Evolutionary conservation across 805 yeast species (phyloP).

Genomic region (Saturnispora silvae): DNA sequence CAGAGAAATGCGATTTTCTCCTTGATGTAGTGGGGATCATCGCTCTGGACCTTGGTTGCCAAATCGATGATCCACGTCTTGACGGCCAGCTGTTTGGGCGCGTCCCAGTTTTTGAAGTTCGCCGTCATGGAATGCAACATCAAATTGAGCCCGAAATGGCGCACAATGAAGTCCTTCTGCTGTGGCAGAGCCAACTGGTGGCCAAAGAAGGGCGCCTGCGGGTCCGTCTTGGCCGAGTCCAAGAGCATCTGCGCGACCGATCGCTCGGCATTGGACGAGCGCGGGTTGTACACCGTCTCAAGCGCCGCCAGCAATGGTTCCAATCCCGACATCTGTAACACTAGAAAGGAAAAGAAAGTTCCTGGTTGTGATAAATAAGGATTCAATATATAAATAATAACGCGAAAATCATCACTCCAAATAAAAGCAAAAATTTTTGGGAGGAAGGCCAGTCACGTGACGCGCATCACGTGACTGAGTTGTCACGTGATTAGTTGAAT

Average conservation of each 20-base stretch:
- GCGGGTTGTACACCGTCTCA: conserved; percentile 59
- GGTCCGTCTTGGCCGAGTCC: conserved; percentile 63
- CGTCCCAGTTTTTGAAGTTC: conserved; percentile 44
- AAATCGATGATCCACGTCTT: conserved; percentile 81
- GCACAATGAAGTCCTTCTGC: conserved; percentile 49
- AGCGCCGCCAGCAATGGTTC: conserved; percentile 70
- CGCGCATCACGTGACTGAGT: too few relatives aligned
- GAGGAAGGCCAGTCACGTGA: too few relatives aligned
- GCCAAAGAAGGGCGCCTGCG: conserved; percentile 89
- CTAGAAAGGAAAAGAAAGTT: too few relatives aligned
- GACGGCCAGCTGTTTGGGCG: conserved; percentile 52
- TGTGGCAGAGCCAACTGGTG: conserved; percentile 67
- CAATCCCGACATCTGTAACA: conserved; percentile 36
- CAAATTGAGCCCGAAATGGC: conserved; percentile 83
- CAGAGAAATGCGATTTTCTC: conserved; percentile 85
- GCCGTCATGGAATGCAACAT: conserved; percentile 60
- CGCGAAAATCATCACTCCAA: too few relatives aligned
- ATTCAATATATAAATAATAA: too few relatives aligned
- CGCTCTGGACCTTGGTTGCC: conserved; percentile 42
- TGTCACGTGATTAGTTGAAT: too few relatives aligned
- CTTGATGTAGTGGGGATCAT: conserved; percentile 81
- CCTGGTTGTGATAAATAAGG: too few relatives aligned
- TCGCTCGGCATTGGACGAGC: conserved; percentile 46
- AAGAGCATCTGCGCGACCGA: conserved; percentile 52
- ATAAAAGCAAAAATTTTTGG: too few relatives aligned